Evolutionary conservation across 1,284 basidiomycete genomes (phyloP).

Genomic region (Singerocomus inundabilis): DNA sequence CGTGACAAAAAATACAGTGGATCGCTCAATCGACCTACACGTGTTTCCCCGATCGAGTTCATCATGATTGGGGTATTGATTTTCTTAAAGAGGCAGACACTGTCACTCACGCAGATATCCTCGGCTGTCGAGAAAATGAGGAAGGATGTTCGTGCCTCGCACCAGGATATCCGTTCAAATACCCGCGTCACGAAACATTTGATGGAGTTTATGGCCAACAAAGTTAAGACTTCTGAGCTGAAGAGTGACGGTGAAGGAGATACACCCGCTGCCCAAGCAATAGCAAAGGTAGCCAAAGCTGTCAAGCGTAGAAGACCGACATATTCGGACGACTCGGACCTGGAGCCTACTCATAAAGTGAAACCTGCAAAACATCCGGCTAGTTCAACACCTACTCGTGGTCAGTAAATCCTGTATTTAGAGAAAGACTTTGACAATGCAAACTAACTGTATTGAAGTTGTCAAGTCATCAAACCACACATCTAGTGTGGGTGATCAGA

Average conservation of each 20-base stretch:
- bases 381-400: conserved; percentile 6
- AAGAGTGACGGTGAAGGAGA: conserved; percentile 33
- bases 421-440: background rate
- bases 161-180: conserved; percentile 45
- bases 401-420: conserved; percentile 15
- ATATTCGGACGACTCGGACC: conserved; percentile 30
- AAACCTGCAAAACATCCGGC: conserved; percentile 14
- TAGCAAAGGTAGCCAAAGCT: conserved; percentile 16
- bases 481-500: conserved; percentile 1
- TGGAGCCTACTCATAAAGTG: conserved; percentile 13
- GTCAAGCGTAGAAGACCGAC: conserved; percentile 29
- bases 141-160: conserved; percentile 39
- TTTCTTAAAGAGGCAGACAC: conserved; percentile 32
- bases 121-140: conserved; percentile 44
- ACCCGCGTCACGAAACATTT: conserved; percentile 40
- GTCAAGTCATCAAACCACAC: conserved; percentile 10
- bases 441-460: conserved; percentile 13
- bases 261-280: conserved; percentile 20
- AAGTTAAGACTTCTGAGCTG: conserved; percentile 33
- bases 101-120: conserved; percentile 43
- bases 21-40: conserved; percentile 40
- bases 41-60: conserved; percentile 50
- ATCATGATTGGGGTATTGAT: conserved; percentile 49
- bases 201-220: conserved; percentile 38
- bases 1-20: conserved; percentile 36